Evolutionary conservation across 169 alveolate species (phyloP), one percentile per base, ranked within the genome.

Genomic region (Cystoisospora suis): DNA sequence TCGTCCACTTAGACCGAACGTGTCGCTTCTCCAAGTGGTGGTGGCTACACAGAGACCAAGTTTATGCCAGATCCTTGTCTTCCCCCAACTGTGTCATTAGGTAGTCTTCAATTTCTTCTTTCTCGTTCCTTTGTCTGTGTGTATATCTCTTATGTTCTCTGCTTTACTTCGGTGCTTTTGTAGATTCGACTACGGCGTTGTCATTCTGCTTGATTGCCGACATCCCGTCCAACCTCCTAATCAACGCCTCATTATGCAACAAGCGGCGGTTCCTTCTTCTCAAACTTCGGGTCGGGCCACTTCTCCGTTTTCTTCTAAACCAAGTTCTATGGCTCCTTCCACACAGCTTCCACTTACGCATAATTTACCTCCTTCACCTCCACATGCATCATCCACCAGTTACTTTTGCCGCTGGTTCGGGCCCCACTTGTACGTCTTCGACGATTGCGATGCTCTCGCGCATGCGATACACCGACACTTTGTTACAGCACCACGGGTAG

Each of bases 131-230:
- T n/a, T n/a, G n/a, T n/a, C n/a, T n/a, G n/a, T n/a, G n/a, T n/a
- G n/a, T n/a, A n/a, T n/a, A n/a, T n/a, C n/a, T n/a, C n/a, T n/a
- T n/a, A n/a, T n/a, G n/a, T n/a, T n/a, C n/a, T n/a, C n/a, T n/a
- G n/a, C n/a, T n/a, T n/a, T n/a, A n/a, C n/a, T n/a, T n/a, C n/a
- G 86, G 44, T 38, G 56, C 36, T 40, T 0, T 6, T 32, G 46
- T 83, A 86, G 90, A 53, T 47, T 59, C 17, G 90, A 86, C 83
- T 86, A 86, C 70, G 90, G 90, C 34, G 90, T 86, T 0, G 90
- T 86, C 44, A 46, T 86, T 32, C 72, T 86, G 56, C 53, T 86
- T n/a, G 90, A 86, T 34, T 59, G 80, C 40, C 46, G 90, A 9
- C 90, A 86, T 34, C 29, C 65, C 3, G 12, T 65, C 42, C n/a